Conservation (phyloP, 73 alveolate genomes). For the Paramecium octaurelia region DNA sequence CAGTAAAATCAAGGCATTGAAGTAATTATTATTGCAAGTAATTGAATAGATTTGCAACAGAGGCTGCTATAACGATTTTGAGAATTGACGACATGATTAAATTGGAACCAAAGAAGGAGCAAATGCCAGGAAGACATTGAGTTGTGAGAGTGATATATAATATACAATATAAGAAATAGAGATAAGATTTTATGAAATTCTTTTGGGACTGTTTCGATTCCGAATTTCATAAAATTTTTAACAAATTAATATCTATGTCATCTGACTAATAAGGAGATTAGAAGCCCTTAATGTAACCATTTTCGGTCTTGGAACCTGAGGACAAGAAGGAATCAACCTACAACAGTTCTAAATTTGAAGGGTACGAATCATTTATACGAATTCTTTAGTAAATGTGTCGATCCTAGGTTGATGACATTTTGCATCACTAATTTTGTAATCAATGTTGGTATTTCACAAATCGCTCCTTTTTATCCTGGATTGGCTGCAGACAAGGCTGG, state of each 20-base stretch:
- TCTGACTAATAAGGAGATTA: neutral
- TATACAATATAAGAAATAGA: neutral
- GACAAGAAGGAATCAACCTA: neutral
- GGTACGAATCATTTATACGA: neutral
- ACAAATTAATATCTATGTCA: neutral
- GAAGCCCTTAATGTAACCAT: conserved; percentile 3
- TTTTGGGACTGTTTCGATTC: neutral
- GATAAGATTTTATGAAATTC: conserved; percentile 18
- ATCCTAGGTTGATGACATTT: conserved; percentile 32
- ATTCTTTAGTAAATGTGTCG: neutral
- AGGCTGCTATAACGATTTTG: conserved; percentile 97
- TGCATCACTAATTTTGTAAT: conserved; percentile 34
- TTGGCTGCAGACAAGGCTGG: conserved; percentile 35
- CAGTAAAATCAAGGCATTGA: conserved; percentile 92
- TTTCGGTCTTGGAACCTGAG: conserved; percentile 16
- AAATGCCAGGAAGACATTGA: conserved; percentile 71
- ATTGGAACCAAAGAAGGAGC: conserved; percentile 81
- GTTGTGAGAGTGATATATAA: neutral
- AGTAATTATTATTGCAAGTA: neutral
- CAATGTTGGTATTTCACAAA: conserved; percentile 33
- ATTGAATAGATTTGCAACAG: conserved; percentile 91
- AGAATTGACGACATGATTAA: conserved; percentile 97
- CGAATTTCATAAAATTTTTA: neutral
- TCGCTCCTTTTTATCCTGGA: conserved; percentile 41
- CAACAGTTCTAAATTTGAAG: neutral